Evolutionary conservation across 2,329 filamentous ascomycete genomes (phyloP).

Genomic region (Aspergillus cejpii): DNA sequence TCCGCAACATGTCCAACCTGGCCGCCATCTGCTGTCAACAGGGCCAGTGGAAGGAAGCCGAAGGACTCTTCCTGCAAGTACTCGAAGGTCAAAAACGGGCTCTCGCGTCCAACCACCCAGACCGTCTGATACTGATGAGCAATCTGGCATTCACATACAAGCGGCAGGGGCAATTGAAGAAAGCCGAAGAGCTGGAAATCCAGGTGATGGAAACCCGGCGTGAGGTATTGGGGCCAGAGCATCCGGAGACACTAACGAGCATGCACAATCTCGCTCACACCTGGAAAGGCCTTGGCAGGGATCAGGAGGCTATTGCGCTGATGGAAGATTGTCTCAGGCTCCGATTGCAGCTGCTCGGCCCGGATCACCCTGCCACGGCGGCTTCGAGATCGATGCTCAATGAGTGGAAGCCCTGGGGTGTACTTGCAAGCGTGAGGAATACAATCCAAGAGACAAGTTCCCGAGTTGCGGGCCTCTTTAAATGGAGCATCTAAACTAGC

Average conservation of each 20-base stretch:
- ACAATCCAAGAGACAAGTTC: neutral
- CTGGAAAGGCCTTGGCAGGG: slow-evolving; percentile 3
- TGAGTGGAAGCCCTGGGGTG: neutral
- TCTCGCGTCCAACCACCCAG: neutral
- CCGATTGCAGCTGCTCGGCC: neutral
- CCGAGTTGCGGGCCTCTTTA: neutral
- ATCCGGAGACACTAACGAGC: neutral
- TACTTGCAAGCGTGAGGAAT: neutral
- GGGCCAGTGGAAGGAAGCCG: neutral
- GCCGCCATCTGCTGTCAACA: neutral
- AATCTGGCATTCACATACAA: neutral
- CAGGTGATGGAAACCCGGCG: neutral
- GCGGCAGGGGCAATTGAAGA: neutral
- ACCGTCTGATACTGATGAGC: neutral
- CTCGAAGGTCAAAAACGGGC: neutral
- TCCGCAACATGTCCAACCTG: neutral
- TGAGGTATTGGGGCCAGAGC: neutral
- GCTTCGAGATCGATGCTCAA: neutral
- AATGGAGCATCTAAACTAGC: too few relatives aligned
- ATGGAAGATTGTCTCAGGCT: neutral
- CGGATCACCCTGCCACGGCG: neutral
- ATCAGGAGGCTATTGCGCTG: neutral
- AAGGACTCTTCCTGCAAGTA: neutral
- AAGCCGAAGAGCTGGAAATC: neutral
- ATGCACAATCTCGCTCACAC: neutral